These are phyloP conservation scores for Clonostachys solani DNA, from an alignment of 2,329 filamentous ascomycete species.

Conservation along the genomic window DNA sequence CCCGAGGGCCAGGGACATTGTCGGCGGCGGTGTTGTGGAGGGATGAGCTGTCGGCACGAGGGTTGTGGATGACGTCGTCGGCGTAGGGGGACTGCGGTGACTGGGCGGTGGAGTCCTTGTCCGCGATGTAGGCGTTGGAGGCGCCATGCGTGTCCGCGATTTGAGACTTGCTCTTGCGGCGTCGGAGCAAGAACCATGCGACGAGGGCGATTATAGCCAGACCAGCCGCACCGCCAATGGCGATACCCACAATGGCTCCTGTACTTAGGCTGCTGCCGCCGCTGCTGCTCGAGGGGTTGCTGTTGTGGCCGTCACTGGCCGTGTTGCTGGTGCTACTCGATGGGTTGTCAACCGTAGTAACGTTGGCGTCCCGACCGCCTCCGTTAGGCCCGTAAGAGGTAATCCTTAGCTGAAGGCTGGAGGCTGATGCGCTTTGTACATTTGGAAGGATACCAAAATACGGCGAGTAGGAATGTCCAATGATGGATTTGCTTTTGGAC, in stretches of 20 bases:
- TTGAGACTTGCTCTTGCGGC: slow-evolving; percentile 22
- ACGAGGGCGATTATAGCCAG: slow-evolving; percentile 32
- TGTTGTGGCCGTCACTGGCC: background rate
- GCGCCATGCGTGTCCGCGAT: slow-evolving; percentile 1
- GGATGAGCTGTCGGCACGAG: background rate
- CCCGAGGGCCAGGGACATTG: background rate
- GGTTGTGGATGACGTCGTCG: slow-evolving; percentile 25
- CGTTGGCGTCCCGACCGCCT: background rate
- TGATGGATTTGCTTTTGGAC: no score
- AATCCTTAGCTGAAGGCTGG: no score
- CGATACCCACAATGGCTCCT: slow-evolving; percentile 43
- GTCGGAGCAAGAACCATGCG: slow-evolving; percentile 37
- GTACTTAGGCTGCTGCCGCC: slow-evolving; percentile 22
- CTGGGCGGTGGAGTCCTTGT: slow-evolving; percentile 34
- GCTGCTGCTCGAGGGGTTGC: slow-evolving; percentile 1
- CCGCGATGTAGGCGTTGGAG: slow-evolving; percentile 33
- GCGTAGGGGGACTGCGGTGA: slow-evolving; percentile 37
- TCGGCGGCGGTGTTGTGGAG: background rate
- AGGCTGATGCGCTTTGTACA: no score
- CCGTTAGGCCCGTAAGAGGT: no score
- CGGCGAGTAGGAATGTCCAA: no score
- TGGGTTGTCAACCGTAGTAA: background rate
- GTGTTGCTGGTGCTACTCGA: background rate
- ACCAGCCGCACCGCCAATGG: slow-evolving; percentile 28
- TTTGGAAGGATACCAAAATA: no score